These are phyloP conservation scores for Globisporangium polare DNA, from an alignment of 352 stramenopile species.

Conservation along the genomic window DNA sequence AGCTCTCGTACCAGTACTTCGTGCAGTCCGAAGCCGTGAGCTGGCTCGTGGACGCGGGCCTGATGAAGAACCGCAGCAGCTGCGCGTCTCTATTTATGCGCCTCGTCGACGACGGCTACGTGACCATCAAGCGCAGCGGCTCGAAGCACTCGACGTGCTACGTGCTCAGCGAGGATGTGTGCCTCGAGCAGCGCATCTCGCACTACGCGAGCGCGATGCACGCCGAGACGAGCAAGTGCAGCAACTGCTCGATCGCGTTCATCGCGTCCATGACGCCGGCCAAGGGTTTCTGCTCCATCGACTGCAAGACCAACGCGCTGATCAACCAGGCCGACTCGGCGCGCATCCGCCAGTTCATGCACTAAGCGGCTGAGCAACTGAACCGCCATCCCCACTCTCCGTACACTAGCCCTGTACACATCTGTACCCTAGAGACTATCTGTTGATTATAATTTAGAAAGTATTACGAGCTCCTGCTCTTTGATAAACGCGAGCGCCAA, in stretches of 20 bases:
- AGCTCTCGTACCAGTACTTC: conserved; percentile 81
- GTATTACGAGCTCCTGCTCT: conserved; percentile 14
- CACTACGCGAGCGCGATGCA: conserved; percentile 66
- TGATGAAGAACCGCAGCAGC: conserved; percentile 54
- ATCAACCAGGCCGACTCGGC: conserved; percentile 72
- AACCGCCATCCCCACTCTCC: neutral
- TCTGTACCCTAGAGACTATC: conserved; percentile 15
- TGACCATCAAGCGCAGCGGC: conserved; percentile 55
- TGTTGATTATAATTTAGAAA: conserved; percentile 20
- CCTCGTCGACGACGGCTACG: conserved; percentile 66
- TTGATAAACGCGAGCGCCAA: neutral
- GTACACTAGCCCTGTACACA: conserved; percentile 1
- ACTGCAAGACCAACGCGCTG: conserved; percentile 84
- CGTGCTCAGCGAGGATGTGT: conserved; percentile 61
- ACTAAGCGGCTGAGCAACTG: conserved; percentile 20
- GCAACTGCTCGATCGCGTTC: conserved; percentile 74
- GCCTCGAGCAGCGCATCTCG: conserved; percentile 48
- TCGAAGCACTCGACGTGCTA: conserved; percentile 63
- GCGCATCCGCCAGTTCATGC: conserved; percentile 50
- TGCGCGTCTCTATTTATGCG: conserved; percentile 55
- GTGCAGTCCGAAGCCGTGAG: conserved; percentile 81
- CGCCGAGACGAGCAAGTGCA: conserved; percentile 78
- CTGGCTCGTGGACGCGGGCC: conserved; percentile 69
- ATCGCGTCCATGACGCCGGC: conserved; percentile 54
- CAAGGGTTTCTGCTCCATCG: conserved; percentile 81